Base-by-base conservation (phyloP, 495 filamentous ascomycete genomes). In the Trichoderma orchidacearum region DNA sequence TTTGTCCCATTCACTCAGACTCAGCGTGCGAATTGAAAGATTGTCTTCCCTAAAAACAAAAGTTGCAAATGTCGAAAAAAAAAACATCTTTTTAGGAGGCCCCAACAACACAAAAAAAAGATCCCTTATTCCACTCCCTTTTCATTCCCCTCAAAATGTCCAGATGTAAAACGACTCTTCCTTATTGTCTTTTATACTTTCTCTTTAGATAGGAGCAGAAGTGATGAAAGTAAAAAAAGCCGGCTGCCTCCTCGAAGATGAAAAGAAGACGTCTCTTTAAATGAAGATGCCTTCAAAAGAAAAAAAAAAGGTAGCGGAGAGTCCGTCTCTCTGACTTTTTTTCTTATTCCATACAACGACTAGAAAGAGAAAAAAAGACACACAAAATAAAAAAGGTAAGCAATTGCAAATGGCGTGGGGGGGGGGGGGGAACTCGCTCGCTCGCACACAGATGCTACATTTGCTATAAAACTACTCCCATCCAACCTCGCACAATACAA, bases 401-500 rank as follows among this genome's bases (percentile, higher is more conserved):
- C 41, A n/a, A 8, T 25, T 27, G 41, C 41, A 48, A 48, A 27
- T 8, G 41, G 21, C 41, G 21, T 3, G 13, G 21, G 21, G 18
- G 23, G 18, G 18, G 21, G 8, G 13, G 21, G 21, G 18, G 23
- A 18, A 13, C 36, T 41, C 36, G 18, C 18, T 48, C 41, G 41
- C 41, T 23, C 18, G 51, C 13, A 23, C 29, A n/a, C 32, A 31
- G 7, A 32, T 32, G 18, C 55, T 38, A 28, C 17, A 13, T 38
- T 18, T 53, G 58, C 45, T 56, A 17, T 17, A 38, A 32, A 21
- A 28, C 45, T n/a, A 31, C 31, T 56, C 27, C 35, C 36, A 35
- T 13, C 29, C 25, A 48, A 48, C 52, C 29, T 13, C 66, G 62
- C 35, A 28, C 35, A n/a, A 48, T 67, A 63, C 55, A 68, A 66